A percentile compares a stretch with the other conserved stretches of the same genome.
phyloP scores from a whole-genome alignment of 2,329 filamentous ascomycete genomes.

The Paraconiothyrium sp. region DNA sequence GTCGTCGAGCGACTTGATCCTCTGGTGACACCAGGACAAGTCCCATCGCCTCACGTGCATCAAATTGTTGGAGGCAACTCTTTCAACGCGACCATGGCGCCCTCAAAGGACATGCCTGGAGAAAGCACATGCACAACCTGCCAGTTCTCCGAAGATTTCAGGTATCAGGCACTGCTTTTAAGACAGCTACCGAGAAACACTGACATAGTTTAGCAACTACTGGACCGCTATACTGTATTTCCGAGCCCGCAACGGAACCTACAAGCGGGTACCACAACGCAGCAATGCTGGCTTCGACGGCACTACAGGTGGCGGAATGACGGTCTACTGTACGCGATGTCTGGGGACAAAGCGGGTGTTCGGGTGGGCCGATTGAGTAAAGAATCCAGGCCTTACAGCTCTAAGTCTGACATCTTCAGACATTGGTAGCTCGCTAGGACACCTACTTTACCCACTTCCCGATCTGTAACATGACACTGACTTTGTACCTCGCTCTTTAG shows the following conservation, averaged over 20 bases:
- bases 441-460: no score
- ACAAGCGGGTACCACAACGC: constrained; percentile 52
- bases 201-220: constrained; percentile 29
- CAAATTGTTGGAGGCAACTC: constrained; percentile 33
- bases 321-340: constrained; percentile 21
- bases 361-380: no score
- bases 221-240: constrained; percentile 42
- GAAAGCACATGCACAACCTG: constrained; percentile 34
- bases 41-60: constrained; percentile 34
- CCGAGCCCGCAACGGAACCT: constrained; percentile 42
- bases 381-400: no score
- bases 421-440: no score
- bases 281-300: constrained; percentile 32
- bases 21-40: constrained; percentile 30
- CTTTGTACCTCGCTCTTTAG: no score
- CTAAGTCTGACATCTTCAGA: no score
- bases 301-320: constrained; percentile 26
- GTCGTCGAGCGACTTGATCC: constrained; percentile 38
- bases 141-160: constrained; percentile 29
- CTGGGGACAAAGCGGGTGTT: no score
- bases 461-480: no score
- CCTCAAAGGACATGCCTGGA: constrained; percentile 26
- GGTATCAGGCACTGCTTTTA: neutral
- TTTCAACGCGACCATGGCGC: constrained; percentile 31
- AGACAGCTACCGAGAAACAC: neutral